Percentiles rank a stretch among this genome's conserved stretches.
These are phyloP conservation scores for Prototheca wickerhamii DNA, from an alignment of 163 green algal genomes.

Conservation along the genomic window DNA sequence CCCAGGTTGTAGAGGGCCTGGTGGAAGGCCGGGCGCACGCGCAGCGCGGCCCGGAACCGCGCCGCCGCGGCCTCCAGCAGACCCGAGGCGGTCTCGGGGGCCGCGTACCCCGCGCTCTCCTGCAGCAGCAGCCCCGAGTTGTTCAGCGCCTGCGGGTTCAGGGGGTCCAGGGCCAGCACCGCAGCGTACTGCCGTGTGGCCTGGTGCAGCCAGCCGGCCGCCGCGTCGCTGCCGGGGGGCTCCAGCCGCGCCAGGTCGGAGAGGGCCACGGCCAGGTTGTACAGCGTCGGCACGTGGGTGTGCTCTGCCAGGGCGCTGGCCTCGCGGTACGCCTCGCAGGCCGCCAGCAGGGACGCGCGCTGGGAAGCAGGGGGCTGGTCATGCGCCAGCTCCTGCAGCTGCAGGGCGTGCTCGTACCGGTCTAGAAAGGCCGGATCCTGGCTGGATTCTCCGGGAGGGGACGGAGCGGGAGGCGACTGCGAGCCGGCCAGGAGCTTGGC, in stretches of 20 bases:
- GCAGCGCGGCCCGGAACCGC: conserved; percentile 63
- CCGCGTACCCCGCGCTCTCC: neutral
- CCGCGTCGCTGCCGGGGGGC: conserved; percentile 1
- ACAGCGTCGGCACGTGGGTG: conserved; percentile 25
- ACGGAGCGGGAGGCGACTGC: no score
- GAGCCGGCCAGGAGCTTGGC: neutral
- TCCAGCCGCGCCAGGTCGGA: conserved; percentile 48
- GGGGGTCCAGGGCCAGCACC: conserved; percentile 44
- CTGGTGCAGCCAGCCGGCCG: conserved; percentile 12
- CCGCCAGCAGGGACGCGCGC: neutral
- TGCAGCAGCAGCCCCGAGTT: conserved; percentile 74
- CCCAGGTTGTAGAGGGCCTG: conserved; percentile 71
- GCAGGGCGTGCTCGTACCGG: neutral
- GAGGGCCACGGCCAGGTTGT: conserved; percentile 76
- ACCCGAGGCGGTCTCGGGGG: neutral
- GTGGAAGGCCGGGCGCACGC: conserved; percentile 58
- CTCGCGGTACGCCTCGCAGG: neutral
- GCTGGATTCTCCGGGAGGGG: neutral
- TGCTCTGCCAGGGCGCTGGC: neutral
- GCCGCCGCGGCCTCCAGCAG: conserved; percentile 49
- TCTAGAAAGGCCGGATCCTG: neutral
- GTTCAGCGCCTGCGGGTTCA: conserved; percentile 72
- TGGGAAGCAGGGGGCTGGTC: neutral
- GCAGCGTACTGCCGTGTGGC: conserved; percentile 53
- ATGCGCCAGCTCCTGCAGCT: neutral